A percentile compares a stretch with the other conserved stretches of the same genome.
phyloP scores from a whole-genome alignment of 1,139 yeast genomes.

The Pichia sp. region DNA sequence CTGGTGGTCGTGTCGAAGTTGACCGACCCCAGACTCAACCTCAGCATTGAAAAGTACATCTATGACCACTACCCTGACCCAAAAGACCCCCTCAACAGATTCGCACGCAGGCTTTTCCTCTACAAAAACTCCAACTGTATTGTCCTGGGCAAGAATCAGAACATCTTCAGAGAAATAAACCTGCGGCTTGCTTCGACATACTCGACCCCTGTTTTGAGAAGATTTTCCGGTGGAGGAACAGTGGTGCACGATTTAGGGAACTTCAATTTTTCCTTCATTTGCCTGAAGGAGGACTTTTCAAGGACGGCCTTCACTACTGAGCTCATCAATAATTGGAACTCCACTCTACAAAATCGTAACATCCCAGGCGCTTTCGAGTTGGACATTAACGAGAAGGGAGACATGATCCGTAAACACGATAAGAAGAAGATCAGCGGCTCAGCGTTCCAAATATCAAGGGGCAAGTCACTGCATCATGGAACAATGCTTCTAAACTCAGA shows the following conservation, averaged over 20 bases:
- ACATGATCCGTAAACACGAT: conserved; percentile 51
- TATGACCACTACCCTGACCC: conserved; percentile 60
- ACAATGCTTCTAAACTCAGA: conserved; percentile 81
- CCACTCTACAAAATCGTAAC: conserved; percentile 13
- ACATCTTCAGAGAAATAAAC: conserved; percentile 87
- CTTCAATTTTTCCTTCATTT: conserved; percentile 76
- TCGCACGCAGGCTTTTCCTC: conserved; percentile 54
- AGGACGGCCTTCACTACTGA: conserved; percentile 56
- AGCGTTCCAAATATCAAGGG: conserved; percentile 80
- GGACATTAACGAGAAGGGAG: conserved; percentile 69
- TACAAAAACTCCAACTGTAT: conserved; percentile 82
- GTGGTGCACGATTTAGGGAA: conserved; percentile 96
- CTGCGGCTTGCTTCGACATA: conserved; percentile 50
- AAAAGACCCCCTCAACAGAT: conserved; percentile 18
- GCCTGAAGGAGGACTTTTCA: conserved; percentile 60
- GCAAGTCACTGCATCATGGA: conserved; percentile 91
- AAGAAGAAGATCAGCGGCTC: conserved; percentile 77
- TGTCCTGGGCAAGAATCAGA: conserved; percentile 94
- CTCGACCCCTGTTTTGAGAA: conserved; percentile 66
- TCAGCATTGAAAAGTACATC: conserved; percentile 78
- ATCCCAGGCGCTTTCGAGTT: conserved; percentile 29
- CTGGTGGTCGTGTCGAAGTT: conserved; percentile 40
- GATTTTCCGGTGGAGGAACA: conserved; percentile 94
- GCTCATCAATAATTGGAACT: conserved; percentile 50
- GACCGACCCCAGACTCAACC: conserved; percentile 64